Evolutionary conservation across 805 yeast genomes (phyloP), one percentile per base, ranked within the genome.

Genomic region (Saccharomyces kudriavzevii): DNA sequence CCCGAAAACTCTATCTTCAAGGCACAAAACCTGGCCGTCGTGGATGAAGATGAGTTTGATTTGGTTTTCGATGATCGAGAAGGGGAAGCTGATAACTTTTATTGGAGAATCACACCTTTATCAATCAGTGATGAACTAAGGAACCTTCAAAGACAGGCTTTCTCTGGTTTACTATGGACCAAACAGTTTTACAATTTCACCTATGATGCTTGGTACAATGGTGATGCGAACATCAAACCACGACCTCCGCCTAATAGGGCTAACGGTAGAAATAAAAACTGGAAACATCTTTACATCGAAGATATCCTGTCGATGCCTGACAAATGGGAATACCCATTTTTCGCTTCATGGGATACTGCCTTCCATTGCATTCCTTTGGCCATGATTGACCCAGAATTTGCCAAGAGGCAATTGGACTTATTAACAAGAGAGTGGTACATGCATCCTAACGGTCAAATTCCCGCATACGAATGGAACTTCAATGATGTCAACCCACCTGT

Each of bases 291-390:
- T 69, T 89, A 89, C 71, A 85, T 88, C 63, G 92, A 89, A 66
- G 96, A 90, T 69, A 80, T 90, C 49, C 75, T 90, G 61, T 87
- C 96, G 0, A 78, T 90, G 76, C 97, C 97, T 1, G 97, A 90
- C 67, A 91, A 89, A 68, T 90, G 96, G 89, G 97, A 90, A 70
- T 90, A 90, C 70, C 96, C 96, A 11, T 90, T 91, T 68, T 90
- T 90, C 68, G 96, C 97, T 14, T 92, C 96, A 3, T 90, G 97
- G 97, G 97, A 90, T 70, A 86, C 96, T 4, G 96, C 96, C 0
- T 90, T 90, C 82, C 97, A 90, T 71, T 87, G 96, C 63, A 81
- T 90, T 60, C 96, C 97, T 11, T 73, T 90, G 58, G 92, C 96
- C 4, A 87, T 90, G 89, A 82, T 90, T 64, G 97, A 90, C 68